phyloP scores from a whole-genome alignment of 129 eudicot species.

The Helichrysum umbraculigerum region DNA sequence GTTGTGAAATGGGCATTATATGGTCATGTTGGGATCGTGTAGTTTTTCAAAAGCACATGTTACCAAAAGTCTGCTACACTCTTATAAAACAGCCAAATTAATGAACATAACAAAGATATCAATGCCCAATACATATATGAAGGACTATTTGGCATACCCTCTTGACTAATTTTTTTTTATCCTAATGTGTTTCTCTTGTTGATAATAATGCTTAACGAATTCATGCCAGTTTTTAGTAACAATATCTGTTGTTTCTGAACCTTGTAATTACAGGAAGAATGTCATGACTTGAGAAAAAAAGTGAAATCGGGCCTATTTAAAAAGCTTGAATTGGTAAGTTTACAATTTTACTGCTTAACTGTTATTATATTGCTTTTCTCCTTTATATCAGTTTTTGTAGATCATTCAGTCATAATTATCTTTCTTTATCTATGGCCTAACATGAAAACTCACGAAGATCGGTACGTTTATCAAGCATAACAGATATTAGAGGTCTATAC shows the following conservation, averaged over 20 bases:
- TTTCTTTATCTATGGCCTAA: not conserved
- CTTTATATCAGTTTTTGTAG: not conserved
- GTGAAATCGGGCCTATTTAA: conserved; percentile 52
- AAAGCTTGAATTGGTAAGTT: conserved; percentile 71
- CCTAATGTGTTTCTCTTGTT: conserved; percentile 4
- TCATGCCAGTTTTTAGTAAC: not conserved
- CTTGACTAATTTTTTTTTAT: not conserved
- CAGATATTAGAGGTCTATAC: not conserved
- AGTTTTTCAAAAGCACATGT: not conserved
- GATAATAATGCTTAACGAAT: not conserved
- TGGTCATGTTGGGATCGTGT: not conserved
- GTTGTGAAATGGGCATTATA: not conserved
- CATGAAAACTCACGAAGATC: not conserved
- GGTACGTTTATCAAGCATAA: not conserved
- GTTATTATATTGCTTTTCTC: conserved; percentile 1
- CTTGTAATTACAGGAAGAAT: conserved; percentile 59
- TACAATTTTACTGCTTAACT: not conserved
- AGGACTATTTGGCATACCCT: not conserved
- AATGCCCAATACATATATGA: not conserved
- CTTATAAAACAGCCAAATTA: not conserved
- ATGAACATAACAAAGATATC: not conserved
- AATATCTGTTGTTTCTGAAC: conserved; percentile 10
- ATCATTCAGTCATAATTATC: not conserved
- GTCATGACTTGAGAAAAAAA: conserved; percentile 59
- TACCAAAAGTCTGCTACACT: not conserved